Evolutionary conservation across 2,329 filamentous ascomycete genomes (phyloP).

Genomic region (Aspergillus niger): DNA sequence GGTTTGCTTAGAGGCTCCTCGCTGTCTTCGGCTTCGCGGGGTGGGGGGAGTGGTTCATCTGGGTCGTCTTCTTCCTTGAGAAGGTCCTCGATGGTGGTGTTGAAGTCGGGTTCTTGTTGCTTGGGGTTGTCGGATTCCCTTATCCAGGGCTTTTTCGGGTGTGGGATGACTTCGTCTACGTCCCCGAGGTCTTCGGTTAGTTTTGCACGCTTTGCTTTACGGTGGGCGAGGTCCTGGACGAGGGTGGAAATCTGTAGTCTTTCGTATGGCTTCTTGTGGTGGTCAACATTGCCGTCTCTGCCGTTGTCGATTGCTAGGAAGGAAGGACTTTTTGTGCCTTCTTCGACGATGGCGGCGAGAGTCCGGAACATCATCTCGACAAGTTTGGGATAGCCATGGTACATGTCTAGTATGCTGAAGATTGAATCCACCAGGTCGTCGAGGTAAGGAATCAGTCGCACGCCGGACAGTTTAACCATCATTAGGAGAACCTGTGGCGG

Average conservation of each 20-base stretch:
- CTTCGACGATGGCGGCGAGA: constrained; percentile 77
- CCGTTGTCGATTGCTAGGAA: constrained; percentile 49
- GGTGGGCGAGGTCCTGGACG: constrained; percentile 35
- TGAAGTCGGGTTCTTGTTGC: constrained; percentile 18
- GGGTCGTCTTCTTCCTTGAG: constrained; percentile 35
- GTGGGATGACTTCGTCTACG: constrained; percentile 25
- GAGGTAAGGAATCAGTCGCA: constrained; percentile 78
- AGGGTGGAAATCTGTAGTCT: constrained; percentile 37
- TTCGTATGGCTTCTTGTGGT: constrained; percentile 34
- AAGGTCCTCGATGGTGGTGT: constrained; percentile 37
- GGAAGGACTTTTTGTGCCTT: constrained; percentile 65
- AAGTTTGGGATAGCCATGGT: constrained; percentile 85
- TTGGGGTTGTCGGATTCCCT: constrained; percentile 26
- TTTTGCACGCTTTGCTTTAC: constrained; percentile 34
- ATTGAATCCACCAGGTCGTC: constrained; percentile 90
- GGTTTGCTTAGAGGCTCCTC: constrained; percentile 71
- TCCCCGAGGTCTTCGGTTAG: constrained; percentile 26
- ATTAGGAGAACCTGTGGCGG: constrained; percentile 88
- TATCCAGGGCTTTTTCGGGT: constrained; percentile 39
- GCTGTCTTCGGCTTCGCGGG: constrained; percentile 53
- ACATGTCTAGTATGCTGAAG: constrained; percentile 90
- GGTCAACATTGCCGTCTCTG: constrained; percentile 26
- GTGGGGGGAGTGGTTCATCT: constrained; percentile 37
- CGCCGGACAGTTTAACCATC: constrained; percentile 88
- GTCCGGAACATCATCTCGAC: constrained; percentile 85